Evolutionary conservation across 768 basidiomycete species (phyloP).

Genomic region (Suillus spraguei): DNA sequence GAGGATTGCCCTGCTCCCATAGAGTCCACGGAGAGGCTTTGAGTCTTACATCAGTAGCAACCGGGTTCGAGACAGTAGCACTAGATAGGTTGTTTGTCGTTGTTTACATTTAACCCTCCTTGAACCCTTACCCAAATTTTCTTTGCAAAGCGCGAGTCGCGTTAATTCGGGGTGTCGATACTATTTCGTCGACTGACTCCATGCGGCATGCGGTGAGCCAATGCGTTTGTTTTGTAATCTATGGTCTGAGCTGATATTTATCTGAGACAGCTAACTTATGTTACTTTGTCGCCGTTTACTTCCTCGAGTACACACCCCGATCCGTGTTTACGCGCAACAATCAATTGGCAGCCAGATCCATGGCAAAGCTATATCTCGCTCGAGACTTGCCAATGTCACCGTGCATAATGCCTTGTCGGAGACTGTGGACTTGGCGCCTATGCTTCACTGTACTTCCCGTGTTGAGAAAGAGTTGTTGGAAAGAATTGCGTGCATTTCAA

Average conservation of each 20-base stretch:
- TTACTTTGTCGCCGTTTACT: constrained; percentile 68
- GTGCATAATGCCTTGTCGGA: constrained; percentile 19
- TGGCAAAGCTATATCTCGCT: constrained; percentile 15
- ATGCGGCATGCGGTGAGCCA: constrained; percentile 62
- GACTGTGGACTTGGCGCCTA: constrained; percentile 7
- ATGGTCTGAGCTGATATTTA: constrained; percentile 8
- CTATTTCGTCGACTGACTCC: constrained; percentile 29
- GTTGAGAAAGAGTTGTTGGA: constrained; percentile 23
- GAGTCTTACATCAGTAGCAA: constrained; percentile 41
- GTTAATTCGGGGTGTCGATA: constrained; percentile 31
- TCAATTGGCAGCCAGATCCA: constrained; percentile 23
- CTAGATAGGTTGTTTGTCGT: constrained; percentile 20
- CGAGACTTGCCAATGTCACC: constrained; percentile 18
- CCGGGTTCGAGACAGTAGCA: neutral
- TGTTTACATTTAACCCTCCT: constrained; percentile 23
- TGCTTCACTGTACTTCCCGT: constrained; percentile 11
- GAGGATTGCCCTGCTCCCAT: constrained; percentile 80
- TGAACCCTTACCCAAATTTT: constrained; percentile 30
- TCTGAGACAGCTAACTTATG: constrained; percentile 67
- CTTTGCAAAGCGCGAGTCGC: constrained; percentile 22
- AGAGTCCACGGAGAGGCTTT: constrained; percentile 31
- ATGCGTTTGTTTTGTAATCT: neutral
- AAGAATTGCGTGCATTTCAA: constrained; percentile 31
- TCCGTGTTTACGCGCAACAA: constrained; percentile 26
- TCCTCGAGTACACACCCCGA: constrained; percentile 47